These are phyloP conservation scores for Monosporascus sp. DNA, from an alignment of 2,329 filamentous ascomycete genomes.

Conservation along the genomic window DNA sequence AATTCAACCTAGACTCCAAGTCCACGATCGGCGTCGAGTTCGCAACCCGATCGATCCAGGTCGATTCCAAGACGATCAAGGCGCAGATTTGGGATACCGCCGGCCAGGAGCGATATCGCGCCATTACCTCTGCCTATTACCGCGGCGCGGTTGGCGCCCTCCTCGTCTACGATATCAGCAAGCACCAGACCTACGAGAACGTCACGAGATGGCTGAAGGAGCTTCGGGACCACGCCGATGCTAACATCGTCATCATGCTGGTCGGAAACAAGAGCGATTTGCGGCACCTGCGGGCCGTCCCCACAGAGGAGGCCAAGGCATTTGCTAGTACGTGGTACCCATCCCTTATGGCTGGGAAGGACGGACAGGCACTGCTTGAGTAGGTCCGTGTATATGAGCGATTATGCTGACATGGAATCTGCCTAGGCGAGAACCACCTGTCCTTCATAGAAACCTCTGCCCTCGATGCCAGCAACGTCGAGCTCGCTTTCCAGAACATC, in stretches of 20 bases:
- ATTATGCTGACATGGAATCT: slow-evolving; percentile 21
- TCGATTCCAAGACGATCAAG: slow-evolving; percentile 99
- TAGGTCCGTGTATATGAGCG: background rate
- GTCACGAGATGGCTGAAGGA: slow-evolving; percentile 99
- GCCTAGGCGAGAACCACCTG: slow-evolving; percentile 86
- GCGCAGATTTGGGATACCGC: slow-evolving; percentile 99
- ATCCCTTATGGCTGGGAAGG: background rate
- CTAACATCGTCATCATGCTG: slow-evolving; percentile 99
- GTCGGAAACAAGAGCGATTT: slow-evolving; percentile 99
- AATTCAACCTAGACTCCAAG: slow-evolving; percentile 99
- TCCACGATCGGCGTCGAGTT: slow-evolving; percentile 99
- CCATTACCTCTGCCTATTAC: slow-evolving; percentile 99
- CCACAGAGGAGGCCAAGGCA: slow-evolving; percentile 94
- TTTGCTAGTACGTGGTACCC: slow-evolving; percentile 72
- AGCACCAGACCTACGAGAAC: slow-evolving; percentile 99
- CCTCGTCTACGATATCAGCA: slow-evolving; percentile 99
- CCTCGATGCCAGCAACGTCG: slow-evolving; percentile 97
- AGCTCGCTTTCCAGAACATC: slow-evolving; percentile 99
- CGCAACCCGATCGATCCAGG: slow-evolving; percentile 95
- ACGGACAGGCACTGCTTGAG: background rate
- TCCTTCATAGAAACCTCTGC: slow-evolving; percentile 99
- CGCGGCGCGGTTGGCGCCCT: slow-evolving; percentile 94
- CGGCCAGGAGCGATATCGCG: slow-evolving; percentile 96
- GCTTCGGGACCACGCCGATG: slow-evolving; percentile 93
- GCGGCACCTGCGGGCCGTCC: slow-evolving; percentile 92